These are phyloP conservation scores for Monosporascus sp. DNA, from an alignment of 2,329 filamentous ascomycete genomes.

Conservation along the genomic window DNA sequence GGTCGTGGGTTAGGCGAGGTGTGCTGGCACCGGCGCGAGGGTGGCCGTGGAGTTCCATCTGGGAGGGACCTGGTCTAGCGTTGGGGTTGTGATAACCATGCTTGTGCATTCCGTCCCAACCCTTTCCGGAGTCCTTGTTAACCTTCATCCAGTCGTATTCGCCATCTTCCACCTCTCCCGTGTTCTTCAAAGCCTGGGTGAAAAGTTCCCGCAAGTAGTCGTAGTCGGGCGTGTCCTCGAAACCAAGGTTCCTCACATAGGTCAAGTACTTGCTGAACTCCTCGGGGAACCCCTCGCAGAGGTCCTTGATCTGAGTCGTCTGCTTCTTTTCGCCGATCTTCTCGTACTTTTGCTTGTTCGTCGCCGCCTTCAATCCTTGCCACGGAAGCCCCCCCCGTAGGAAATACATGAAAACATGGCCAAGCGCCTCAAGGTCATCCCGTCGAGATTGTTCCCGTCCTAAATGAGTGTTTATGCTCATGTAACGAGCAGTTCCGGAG, in stretches of 20 bases:
- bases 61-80: slow-evolving; percentile 71
- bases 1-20: slow-evolving; percentile 69
- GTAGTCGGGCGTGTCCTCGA: slow-evolving; percentile 97
- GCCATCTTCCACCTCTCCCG: slow-evolving; percentile 90
- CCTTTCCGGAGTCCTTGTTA: slow-evolving; percentile 75
- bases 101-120: slow-evolving; percentile 81
- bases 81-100: slow-evolving; percentile 68
- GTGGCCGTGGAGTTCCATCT: slow-evolving; percentile 75
- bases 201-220: slow-evolving; percentile 96
- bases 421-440: slow-evolving; percentile 87
- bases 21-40: slow-evolving; percentile 61
- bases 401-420: slow-evolving; percentile 73
- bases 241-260: slow-evolving; percentile 95
- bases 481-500: slow-evolving; percentile 94
- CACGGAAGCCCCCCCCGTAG: slow-evolving; percentile 65
- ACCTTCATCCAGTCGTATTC: slow-evolving; percentile 99
- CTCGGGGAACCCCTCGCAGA: slow-evolving; percentile 93
- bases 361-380: slow-evolving; percentile 68
- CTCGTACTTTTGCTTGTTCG: slow-evolving; percentile 96
- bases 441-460: slow-evolving; percentile 92
- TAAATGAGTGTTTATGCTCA: slow-evolving; percentile 99
- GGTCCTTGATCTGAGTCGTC: slow-evolving; percentile 91
- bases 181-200: slow-evolving; percentile 90
- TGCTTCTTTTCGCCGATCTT: slow-evolving; percentile 99
- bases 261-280: slow-evolving; percentile 97